phyloP scores from a whole-genome alignment of 257 asterid genomes.

The Solanum corneliomulleri region DNA sequence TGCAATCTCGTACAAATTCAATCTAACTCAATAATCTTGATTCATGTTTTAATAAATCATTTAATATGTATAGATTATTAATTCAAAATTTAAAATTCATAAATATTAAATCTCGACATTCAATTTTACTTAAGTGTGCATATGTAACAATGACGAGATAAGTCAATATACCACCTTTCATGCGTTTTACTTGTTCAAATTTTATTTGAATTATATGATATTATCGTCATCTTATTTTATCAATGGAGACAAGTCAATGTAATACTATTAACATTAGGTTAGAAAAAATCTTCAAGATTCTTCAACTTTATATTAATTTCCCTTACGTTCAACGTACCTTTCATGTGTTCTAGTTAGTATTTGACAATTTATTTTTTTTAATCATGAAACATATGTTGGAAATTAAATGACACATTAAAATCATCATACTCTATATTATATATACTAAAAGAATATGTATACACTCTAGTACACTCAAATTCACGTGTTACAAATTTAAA shows the following conservation, averaged over 20 bases:
- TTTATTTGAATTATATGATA: background rate
- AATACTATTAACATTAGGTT: background rate
- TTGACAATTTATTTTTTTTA: background rate
- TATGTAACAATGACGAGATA: no score
- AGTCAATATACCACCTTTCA: background rate
- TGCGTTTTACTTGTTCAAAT: background rate
- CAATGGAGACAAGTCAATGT: background rate
- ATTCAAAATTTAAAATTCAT: no score
- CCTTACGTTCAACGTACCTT: background rate
- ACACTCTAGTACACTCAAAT: background rate
- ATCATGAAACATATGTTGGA: background rate
- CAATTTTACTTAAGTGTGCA: no score
- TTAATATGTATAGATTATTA: no score
- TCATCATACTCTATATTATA: no score
- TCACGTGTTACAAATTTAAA: background rate
- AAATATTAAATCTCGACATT: no score
- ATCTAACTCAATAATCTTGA: background rate
- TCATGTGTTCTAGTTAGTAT: background rate
- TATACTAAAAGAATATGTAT: background rate
- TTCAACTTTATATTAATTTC: background rate
- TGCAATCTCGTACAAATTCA: background rate
- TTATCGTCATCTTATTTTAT: background rate
- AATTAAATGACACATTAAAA: no score
- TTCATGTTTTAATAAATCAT: no score
- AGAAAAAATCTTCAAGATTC: background rate